Evolutionary conservation across 116 monocot genomes (phyloP), one percentile per base, ranked within the genome.

Genomic region (Dioscorea cayenensis): DNA sequence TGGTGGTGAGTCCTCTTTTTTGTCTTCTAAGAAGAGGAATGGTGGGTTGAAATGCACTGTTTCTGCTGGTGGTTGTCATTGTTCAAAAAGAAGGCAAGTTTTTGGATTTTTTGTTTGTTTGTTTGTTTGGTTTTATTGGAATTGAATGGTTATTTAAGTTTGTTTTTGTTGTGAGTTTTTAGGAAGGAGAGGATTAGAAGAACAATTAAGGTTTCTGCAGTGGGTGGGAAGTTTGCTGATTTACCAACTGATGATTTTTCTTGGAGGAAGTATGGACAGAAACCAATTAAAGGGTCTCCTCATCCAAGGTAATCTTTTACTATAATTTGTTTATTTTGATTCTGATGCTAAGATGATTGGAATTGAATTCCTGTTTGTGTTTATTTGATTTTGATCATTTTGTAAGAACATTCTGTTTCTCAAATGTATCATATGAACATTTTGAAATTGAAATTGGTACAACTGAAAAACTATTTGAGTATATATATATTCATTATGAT

Each of bases 251-350:
- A 72, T 43, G 72, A 72, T 43, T 72, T 37, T 22, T 62, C 79
- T 2, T 79, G 79, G 79, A 68, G 79, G 49, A 79, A 74, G 19
- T 79, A 79, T 55, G 74, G 79, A 7, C 79, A 79, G 64, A 79
- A 79, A 20, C 79, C 79, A 7, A 79, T 74, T 48, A 74, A 79
- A 68, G 79, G 79, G 25, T 79, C 79, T 7, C 79, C 72, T 10
- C 28, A 72, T 25, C 72, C 72, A 62, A 72, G 72, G 72, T 63
- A 72, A 7, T 7, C 19, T 68, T 14, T 11, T 11, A 4, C 3
- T 32, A 1, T 32, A 4, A 32, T 32, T 32, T 32, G 4, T 32
- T 32, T 32, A 4, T 32, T 32, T 32, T 32, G 32, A 32, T 32
- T 32, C 32, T 32, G 32, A 32, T 32, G 32, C 32, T 1, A 32